Evolutionary conservation across 345 rosid genomes (phyloP).

Genomic region (Ceriops decandra): DNA sequence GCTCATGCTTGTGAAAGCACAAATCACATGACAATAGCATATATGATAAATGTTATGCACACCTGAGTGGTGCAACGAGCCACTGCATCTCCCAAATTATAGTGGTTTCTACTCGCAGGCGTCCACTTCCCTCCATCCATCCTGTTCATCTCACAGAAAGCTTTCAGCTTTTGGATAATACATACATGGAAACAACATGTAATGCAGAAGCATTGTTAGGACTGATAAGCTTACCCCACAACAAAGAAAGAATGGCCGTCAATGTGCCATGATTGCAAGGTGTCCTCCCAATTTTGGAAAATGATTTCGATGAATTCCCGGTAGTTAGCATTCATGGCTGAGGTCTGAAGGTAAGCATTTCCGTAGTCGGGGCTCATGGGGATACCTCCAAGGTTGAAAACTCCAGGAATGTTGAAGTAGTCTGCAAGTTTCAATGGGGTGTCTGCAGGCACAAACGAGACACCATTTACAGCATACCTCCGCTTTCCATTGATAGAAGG

Average conservation of each 20-base stretch:
- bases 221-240: conserved; percentile 60
- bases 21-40: too few relatives aligned
- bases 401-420: conserved; percentile 71
- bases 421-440: conserved; percentile 92
- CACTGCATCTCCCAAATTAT: conserved; percentile 58
- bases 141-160: conserved; percentile 26
- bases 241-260: conserved; percentile 84
- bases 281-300: conserved; percentile 73
- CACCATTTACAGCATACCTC: conserved; percentile 76
- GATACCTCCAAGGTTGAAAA: conserved; percentile 64
- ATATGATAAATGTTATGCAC: too few relatives aligned
- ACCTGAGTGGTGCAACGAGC: conserved; percentile 76
- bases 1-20: too few relatives aligned
- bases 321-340: conserved; percentile 70
- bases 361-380: conserved; percentile 58
- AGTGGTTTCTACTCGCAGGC: conserved; percentile 45
- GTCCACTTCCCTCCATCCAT: conserved; percentile 82
- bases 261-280: conserved; percentile 83
- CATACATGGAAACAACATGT: not conserved
- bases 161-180: not conserved
- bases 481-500: conserved; percentile 67
- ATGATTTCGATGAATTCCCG: conserved; percentile 64
- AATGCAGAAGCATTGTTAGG: not conserved
- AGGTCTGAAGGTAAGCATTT: conserved; percentile 65
- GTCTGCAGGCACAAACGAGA: conserved; percentile 72